Evolutionary conservation across 352 stramenopile genomes (phyloP), one percentile per base, ranked within the genome.

Genomic region (Pythium biforme): DNA sequence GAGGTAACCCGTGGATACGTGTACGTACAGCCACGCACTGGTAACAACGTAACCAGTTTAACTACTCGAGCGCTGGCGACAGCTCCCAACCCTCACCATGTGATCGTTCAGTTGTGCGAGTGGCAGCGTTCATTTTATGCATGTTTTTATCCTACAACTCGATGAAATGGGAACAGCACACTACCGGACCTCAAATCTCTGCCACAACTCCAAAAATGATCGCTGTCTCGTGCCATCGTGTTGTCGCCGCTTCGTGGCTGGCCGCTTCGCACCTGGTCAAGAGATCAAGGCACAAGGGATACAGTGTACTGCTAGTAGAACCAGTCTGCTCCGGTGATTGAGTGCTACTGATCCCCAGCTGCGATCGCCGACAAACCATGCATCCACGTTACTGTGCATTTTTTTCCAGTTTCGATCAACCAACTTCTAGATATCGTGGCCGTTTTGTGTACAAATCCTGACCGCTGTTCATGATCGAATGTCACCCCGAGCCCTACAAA

Each of bases 401-500:
- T 25, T 22, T 45, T 43, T 55, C 31, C 29, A 45, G n/a, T 41
- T 55, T 55, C 49, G 9, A 37, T 34, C 26, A 37, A 11, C n/a
- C 29, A 39, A 20, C 22, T 53, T 53, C 47, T 37, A 53, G 47
- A 39, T 53, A 20, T 22, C 26, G 10, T 55, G 49, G 49, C 49
- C 31, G 49, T 55, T 55, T 55, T 55, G 49, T 55, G 49, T 29
- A 12, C 49, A 41, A 27, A 27, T 25, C 37, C n/a, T 55, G 49
- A 27, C 49, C 49, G 49, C 49, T 55, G 43, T 31, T 55, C 31
- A 20, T 23, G 49, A 55, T 55, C n/a, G 29, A 37, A 25, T 45
- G 54, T 39, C 10, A 52, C 27, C 40, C 54, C 54, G 41, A 60
- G 54, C 54, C 54, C 54, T 60, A 43, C 48, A 20, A 33, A 47